phyloP scores from a whole-genome alignment of 768 basidiomycete genomes.

The Nevesoporus exiguus region DNA sequence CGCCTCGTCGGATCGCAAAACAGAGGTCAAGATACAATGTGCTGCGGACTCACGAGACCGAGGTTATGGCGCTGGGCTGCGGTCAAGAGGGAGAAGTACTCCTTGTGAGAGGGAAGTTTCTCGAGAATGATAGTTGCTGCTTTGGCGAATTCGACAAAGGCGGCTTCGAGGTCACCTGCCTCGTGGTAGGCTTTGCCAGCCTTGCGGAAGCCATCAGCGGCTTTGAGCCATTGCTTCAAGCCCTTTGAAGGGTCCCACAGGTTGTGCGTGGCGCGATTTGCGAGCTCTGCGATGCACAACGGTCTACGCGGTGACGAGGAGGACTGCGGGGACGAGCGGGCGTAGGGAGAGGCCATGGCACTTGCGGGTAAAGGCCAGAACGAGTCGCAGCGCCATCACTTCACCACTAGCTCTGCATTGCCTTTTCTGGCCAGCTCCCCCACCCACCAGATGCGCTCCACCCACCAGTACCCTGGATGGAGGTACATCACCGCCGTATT shows the following conservation, averaged over 20 bases:
- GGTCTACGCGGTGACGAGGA: constrained; percentile 38
- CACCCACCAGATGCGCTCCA: constrained; percentile 14
- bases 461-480: constrained; percentile 31
- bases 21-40: not conserved
- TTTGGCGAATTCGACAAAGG: constrained; percentile 67
- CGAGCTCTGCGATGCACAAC: constrained; percentile 62
- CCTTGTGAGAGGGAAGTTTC: constrained; percentile 68
- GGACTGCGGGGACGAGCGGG: constrained; percentile 16
- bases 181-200: constrained; percentile 47
- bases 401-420: constrained; percentile 9
- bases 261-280: constrained; percentile 53
- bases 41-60: constrained; percentile 54
- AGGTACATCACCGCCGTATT: constrained; percentile 42
- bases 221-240: constrained; percentile 64
- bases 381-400: constrained; percentile 10
- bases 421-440: constrained; percentile 17
- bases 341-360: constrained; percentile 23
- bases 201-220: constrained; percentile 60
- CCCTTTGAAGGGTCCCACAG: constrained; percentile 56
- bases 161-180: constrained; percentile 60
- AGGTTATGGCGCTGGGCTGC: constrained; percentile 63
- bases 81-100: constrained; percentile 56
- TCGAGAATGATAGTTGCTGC: constrained; percentile 79
- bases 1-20: constrained; percentile 2
- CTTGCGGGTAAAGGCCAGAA: constrained; percentile 4